These are phyloP conservation scores for Xylaria sp. DNA, from an alignment of 2,329 filamentous ascomycete genomes.

Conservation along the genomic window DNA sequence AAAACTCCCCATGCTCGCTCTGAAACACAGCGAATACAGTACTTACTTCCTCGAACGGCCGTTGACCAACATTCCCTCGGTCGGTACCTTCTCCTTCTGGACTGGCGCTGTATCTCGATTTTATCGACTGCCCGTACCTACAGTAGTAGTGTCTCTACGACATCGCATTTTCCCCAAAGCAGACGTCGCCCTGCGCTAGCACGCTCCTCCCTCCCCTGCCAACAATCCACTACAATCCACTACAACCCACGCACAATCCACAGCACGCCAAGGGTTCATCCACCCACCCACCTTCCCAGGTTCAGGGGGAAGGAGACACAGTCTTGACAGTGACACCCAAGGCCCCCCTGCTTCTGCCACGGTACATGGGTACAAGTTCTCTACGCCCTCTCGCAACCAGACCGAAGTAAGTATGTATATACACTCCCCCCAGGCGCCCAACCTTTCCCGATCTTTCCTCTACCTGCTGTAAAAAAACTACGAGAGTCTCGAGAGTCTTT, in stretches of 20 bases:
- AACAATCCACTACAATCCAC: constrained; percentile 17
- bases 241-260: constrained; percentile 32
- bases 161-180: constrained; percentile 24
- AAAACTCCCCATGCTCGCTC: constrained; percentile 40
- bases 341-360: constrained; percentile 30
- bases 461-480: background rate
- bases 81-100: constrained; percentile 31
- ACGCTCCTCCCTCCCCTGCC: constrained; percentile 24
- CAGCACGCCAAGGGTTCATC: constrained; percentile 30
- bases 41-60: constrained; percentile 15
- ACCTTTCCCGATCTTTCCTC: constrained; percentile 24
- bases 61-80: constrained; percentile 24
- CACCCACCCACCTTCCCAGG: constrained; percentile 32
- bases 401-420: constrained; percentile 36
- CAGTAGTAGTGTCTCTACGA: constrained; percentile 8
- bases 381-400: constrained; percentile 4
- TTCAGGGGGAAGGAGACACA: constrained; percentile 37
- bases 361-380: constrained; percentile 30
- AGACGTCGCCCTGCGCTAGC: constrained; percentile 33
- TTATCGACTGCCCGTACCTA: constrained; percentile 26
- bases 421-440: constrained; percentile 26
- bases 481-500: constrained; percentile 22
- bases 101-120: constrained; percentile 25
- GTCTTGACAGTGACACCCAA: constrained; percentile 27
- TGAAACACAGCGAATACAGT: constrained; percentile 40